A percentile compares a stretch with the other conserved stretches of the same genome.
Evolutionary conservation across 108 stramenopile genomes (phyloP).

Genomic region (Phaeodactylum tricornutum): DNA sequence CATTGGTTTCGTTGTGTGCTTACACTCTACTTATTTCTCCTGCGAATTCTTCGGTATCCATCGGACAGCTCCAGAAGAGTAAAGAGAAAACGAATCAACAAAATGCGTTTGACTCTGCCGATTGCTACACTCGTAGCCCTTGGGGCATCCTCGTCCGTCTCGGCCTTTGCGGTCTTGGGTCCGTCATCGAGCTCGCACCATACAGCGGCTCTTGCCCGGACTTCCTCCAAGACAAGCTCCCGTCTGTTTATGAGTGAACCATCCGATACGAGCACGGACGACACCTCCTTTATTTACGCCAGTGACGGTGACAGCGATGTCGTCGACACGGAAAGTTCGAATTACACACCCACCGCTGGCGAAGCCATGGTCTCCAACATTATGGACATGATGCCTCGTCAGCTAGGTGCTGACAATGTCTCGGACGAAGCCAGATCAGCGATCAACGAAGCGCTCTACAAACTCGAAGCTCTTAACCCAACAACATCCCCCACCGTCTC

Average conservation of each 20-base stretch:
- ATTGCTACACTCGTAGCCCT: too few species aligned
- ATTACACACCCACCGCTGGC: constrained; percentile 30
- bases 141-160: too few species aligned
- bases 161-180: too few species aligned
- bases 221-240: too few species aligned
- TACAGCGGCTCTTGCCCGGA: too few species aligned
- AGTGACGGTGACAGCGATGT: constrained; percentile 1
- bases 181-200: too few species aligned
- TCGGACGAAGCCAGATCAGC: constrained; percentile 18
- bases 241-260: constrained; percentile 2
- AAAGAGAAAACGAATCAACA: too few species aligned
- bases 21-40: too few species aligned
- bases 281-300: not conserved
- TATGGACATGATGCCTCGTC: constrained; percentile 49
- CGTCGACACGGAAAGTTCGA: not conserved
- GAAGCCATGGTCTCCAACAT: constrained; percentile 45
- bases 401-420: constrained; percentile 11
- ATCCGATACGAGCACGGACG: constrained; percentile 8
- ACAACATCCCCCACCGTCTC: constrained; percentile 48
- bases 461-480: constrained; percentile 64
- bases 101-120: too few species aligned
- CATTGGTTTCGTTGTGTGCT: too few species aligned
- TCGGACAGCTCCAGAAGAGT: too few species aligned
- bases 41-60: too few species aligned
- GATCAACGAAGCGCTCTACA: constrained; percentile 57